Base-by-base conservation (phyloP, 129 eudicot species). In the Artemisia annua region DNA sequence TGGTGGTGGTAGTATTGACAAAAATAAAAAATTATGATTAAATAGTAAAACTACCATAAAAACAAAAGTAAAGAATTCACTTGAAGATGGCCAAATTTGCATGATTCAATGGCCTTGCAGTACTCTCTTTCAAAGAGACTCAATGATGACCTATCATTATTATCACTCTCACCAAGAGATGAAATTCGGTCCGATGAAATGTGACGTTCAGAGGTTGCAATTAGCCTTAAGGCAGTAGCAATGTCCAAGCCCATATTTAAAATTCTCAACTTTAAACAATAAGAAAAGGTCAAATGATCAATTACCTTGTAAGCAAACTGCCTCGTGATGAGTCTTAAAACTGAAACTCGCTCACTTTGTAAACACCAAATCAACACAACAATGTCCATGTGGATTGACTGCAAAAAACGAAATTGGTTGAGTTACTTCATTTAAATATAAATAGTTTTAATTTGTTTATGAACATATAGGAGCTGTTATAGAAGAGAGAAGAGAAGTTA, bases 71-170 rank as follows among this genome's bases (percentile, higher is more conserved):
- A 63, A 95, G 99, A 84, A 75, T 95, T 97, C 67, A 95, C 97
- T 7, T 97, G 97, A 73, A 95, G 89, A 20, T 97, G 96, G 73
- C 97, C 96, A 63, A 69, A 72, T 84, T 80, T 95, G 78, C 94
- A 90, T 48, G 99, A 86, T 62, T 84, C 78, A 80, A 67, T 90
- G 79, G 16, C 87, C 99, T 66, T 81, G 81, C 71, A 85, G 78
- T 67, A 88, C 84, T 72, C 97, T 83, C 26, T 24, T 63, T 85
- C 93, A 78, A 95, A 95, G 60, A 90, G 88, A 78, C 94, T 85
- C 65, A 80, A 75, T 15, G 80, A 65, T 48, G 85, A 84, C 70
- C 69, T 78, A 51, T 79, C 88, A 71, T 54, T 75, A 19, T 71
- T 66, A 67, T 73, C 88, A 62, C 78, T 83, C 7, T 76, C 89